Percentiles rank a stretch among this genome's conserved stretches.
phyloP scores from a whole-genome alignment of 1,139 yeast species.

The Taphrina wiesneri region DNA sequence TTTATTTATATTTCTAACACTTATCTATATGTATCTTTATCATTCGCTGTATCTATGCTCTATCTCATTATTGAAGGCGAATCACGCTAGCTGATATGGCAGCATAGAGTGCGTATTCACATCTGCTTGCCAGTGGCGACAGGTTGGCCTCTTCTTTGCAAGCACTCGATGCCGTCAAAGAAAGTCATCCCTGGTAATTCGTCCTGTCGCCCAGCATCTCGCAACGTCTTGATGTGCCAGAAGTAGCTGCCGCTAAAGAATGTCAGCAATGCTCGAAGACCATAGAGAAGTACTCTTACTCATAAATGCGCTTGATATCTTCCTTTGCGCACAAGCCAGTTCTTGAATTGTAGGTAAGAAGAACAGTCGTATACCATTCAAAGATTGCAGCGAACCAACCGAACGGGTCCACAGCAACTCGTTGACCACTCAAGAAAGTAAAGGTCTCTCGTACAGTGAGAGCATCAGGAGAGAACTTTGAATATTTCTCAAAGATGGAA shows the following conservation, averaged over 20 bases:
- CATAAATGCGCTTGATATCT: conserved; percentile 20
- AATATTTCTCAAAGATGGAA: conserved; percentile 27
- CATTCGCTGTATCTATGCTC: not conserved
- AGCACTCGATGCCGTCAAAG: conserved; percentile 13
- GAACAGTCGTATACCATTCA: conserved; percentile 32
- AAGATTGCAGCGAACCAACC: conserved; percentile 34
- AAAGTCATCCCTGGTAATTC: conserved; percentile 18
- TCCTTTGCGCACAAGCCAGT: conserved; percentile 24
- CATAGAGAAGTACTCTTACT: not conserved
- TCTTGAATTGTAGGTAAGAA: conserved; percentile 12
- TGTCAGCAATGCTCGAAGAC: not conserved
- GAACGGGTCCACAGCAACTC: conserved; percentile 32
- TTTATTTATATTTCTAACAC: not conserved
- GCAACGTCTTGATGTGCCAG: conserved; percentile 23
- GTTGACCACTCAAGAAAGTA: conserved; percentile 19
- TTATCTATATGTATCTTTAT: not conserved
- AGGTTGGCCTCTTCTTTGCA: conserved; percentile 4
- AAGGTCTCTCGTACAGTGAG: conserved; percentile 31
- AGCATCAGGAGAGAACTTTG: not conserved
- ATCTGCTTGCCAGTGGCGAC: not conserved
- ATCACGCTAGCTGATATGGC: not conserved
- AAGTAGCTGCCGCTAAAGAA: conserved; percentile 12
- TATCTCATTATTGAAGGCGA: too few relatives aligned
- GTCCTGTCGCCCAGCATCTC: conserved; percentile 9
- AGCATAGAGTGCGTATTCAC: not conserved